Evolutionary conservation across 2,329 filamentous ascomycete species (phyloP).

Genomic region (Xylariaceae sp.): DNA sequence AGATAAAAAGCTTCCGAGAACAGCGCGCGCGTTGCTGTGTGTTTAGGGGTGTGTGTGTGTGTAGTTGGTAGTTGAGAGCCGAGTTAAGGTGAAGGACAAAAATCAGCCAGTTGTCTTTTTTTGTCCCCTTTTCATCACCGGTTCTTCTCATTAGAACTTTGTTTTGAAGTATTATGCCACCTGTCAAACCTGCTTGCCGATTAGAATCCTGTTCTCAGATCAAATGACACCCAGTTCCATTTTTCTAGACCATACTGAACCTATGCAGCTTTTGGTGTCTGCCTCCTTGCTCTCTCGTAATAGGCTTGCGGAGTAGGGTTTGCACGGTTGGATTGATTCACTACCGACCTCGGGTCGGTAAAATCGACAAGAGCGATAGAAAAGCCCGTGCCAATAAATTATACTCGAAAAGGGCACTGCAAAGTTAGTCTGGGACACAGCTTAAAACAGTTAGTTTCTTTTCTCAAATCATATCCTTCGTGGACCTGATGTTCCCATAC

Average conservation of each 20-base stretch:
- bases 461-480: slow-evolving; percentile 3
- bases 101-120: not conserved
- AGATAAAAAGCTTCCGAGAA: not conserved
- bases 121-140: not conserved
- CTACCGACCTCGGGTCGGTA: not conserved
- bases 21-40: not conserved
- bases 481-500: not conserved
- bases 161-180: not conserved
- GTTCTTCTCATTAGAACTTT: not conserved
- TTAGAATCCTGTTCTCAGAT: not conserved
- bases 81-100: not conserved
- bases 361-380: not conserved
- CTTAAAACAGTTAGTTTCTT: slow-evolving; percentile 2
- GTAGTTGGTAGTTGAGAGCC: not conserved
- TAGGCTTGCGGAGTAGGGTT: not conserved
- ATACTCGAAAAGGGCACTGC: slow-evolving; percentile 4
- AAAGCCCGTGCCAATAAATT: not conserved
- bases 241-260: slow-evolving; percentile 2
- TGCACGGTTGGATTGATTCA: not conserved
- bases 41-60: not conserved
- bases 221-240: not conserved
- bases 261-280: not conserved
- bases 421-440: slow-evolving; percentile 12
- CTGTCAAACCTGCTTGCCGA: slow-evolving; percentile 3
- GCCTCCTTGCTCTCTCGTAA: not conserved